Evolutionary conservation across 2,329 filamentous ascomycete species (phyloP).

Genomic region (Karstenula rhodostoma): DNA sequence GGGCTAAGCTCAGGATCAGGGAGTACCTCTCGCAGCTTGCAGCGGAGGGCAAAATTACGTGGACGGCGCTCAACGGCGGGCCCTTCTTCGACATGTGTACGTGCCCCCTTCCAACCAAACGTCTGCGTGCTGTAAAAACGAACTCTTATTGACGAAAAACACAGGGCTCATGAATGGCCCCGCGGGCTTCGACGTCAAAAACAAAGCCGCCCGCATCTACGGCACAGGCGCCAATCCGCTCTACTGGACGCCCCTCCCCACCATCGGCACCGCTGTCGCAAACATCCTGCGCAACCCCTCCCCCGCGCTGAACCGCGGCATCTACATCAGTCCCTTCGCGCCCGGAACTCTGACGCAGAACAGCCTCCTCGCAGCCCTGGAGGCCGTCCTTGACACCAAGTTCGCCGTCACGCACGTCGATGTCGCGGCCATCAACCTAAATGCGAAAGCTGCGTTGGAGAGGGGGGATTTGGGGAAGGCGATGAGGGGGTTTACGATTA

Average conservation of each 20-base stretch:
- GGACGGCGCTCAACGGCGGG: slow-evolving; percentile 46
- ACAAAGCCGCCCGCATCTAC: slow-evolving; percentile 43
- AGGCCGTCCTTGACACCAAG: slow-evolving; percentile 27
- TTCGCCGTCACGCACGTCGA: slow-evolving; percentile 39
- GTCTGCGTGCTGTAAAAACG: background rate
- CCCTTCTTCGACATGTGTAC: slow-evolving; percentile 50
- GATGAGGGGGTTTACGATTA: slow-evolving; percentile 41
- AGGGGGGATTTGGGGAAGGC: slow-evolving; percentile 36
- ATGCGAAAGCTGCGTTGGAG: slow-evolving; percentile 37
- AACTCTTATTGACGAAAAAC: slow-evolving; percentile 15
- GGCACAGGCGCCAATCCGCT: slow-evolving; percentile 39
- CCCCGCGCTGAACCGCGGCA: slow-evolving; percentile 33
- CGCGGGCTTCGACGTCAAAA: slow-evolving; percentile 44
- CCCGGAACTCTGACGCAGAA: slow-evolving; percentile 35
- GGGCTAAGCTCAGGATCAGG: slow-evolving; percentile 38
- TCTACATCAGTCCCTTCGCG: slow-evolving; percentile 39
- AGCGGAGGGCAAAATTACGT: slow-evolving; percentile 32
- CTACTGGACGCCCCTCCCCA: slow-evolving; percentile 43
- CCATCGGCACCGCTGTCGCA: slow-evolving; percentile 35
- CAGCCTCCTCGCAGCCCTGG: slow-evolving; percentile 33
- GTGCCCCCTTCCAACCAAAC: background rate
- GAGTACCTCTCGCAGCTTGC: slow-evolving; percentile 36
- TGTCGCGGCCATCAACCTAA: slow-evolving; percentile 37
- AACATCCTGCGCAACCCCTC: slow-evolving; percentile 42
- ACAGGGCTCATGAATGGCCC: slow-evolving; percentile 49